Base-by-base conservation (phyloP, 2,329 filamentous ascomycete species). In the Trichoderma atrobrunneum region DNA sequence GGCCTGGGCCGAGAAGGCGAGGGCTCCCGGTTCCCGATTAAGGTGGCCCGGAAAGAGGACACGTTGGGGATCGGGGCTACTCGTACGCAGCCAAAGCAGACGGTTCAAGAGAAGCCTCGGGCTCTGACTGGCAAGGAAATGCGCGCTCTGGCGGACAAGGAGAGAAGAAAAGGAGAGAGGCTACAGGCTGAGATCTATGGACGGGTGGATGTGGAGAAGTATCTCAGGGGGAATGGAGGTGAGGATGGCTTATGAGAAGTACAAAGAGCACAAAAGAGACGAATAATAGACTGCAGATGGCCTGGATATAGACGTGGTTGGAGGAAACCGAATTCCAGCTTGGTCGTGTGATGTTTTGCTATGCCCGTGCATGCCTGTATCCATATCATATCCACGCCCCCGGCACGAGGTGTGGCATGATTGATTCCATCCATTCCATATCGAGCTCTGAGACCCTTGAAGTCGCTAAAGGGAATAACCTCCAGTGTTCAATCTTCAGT, bases 21-120 rank as follows among this genome's bases (percentile, higher is more conserved):
- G 75, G 95, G 95, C 3, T 91, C 93, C 73, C 85, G 91, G 54
- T 91, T 90, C 75, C 95, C 95, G 1, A 85, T 98, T 74, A 94
- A 94, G 78, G 84, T 88, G 1, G 87, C 86, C 72, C 84, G 87
- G 70, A 97, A 97, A 81, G 87, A 90, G 57, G 89, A 95, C 78
- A 94, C 88, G 4, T 83, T 92, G 8, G 95, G 95, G 0, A 81
- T 97, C 30, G 94, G 94, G 0, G 85, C 87, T 5, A 75, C 79
- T 32, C 77, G 84, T 10, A 82, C 84, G 75, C 43, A 21, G n/a
- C 80, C 80, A 72, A 84, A 83, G 75, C 80, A 80, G 74, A 82
- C 81, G 69, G 83, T 83, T 70, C 82, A 83, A 76, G 84, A 84
- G 76, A 78, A 92, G 80, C 85, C 91, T 51, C 87, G 89, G 76